Evolutionary conservation across 2,329 filamentous ascomycete genomes (phyloP).

Genomic region (Macroventuria anomochaeta): DNA sequence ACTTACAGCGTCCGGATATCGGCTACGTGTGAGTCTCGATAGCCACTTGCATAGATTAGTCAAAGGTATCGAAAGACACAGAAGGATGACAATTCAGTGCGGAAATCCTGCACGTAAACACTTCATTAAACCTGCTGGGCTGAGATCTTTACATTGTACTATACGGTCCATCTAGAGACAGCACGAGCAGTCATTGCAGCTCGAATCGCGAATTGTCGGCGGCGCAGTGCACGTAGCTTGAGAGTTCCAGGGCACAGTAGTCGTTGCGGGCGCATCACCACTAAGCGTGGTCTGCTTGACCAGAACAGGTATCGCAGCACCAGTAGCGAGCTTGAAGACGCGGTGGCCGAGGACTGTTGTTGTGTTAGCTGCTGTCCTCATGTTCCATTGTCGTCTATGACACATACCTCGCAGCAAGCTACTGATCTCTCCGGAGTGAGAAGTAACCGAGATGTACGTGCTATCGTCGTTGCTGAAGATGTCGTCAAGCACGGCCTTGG

Average conservation of each 20-base stretch:
- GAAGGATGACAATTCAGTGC: too few relatives aligned
- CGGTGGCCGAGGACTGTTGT: conserved; percentile 63
- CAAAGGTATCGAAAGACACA: too few relatives aligned
- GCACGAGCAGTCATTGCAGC: conserved; percentile 48
- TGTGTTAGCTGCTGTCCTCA: conserved; percentile 3
- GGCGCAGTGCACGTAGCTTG: conserved; percentile 39
- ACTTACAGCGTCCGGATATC: too few relatives aligned
- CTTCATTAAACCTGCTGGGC: too few relatives aligned
- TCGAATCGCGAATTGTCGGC: conserved; percentile 38
- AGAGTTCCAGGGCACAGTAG: conserved; percentile 33
- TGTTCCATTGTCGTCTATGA: background rate
- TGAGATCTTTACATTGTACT: background rate
- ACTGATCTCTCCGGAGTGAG: conserved; percentile 65
- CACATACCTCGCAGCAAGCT: conserved; percentile 55
- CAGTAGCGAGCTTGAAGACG: conserved; percentile 68
- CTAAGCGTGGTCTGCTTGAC: conserved; percentile 63
- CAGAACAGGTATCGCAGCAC: conserved; percentile 71
- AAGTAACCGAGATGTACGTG: conserved; percentile 61
- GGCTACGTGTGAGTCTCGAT: too few relatives aligned
- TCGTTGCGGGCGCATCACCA: conserved; percentile 39
- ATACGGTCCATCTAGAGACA: conserved; percentile 23
- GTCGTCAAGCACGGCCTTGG: conserved; percentile 57
- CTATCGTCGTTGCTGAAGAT: conserved; percentile 58
- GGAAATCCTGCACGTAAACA: too few relatives aligned
- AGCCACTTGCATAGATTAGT: too few relatives aligned